These are phyloP conservation scores for Trichophyton mentagrophytes DNA, from an alignment of 2,329 filamentous ascomycete genomes.

Conservation along the genomic window DNA sequence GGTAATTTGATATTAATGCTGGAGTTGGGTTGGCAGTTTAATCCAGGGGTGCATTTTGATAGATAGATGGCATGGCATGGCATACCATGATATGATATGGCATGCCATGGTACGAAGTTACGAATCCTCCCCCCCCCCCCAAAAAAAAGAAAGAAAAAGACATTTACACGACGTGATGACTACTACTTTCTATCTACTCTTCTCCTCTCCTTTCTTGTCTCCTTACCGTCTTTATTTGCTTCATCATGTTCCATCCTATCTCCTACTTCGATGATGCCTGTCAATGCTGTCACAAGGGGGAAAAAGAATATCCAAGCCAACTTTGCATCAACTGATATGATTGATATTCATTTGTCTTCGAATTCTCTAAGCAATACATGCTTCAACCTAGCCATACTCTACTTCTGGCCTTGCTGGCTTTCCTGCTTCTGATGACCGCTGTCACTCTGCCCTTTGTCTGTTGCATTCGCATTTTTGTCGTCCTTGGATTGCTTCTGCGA, in stretches of 20 bases:
- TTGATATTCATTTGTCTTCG: too few species aligned
- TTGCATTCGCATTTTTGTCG: conserved; percentile 1
- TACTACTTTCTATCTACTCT: not conserved
- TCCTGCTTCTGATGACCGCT: not conserved
- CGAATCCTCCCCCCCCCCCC: not conserved
- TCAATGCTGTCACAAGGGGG: not conserved
- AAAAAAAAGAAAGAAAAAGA: not conserved
- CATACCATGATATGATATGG: not conserved
- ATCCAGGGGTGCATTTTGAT: not conserved
- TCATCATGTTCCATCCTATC: not conserved
- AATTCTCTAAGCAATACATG: not conserved
- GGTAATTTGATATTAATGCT: not conserved
- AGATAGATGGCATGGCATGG: not conserved
- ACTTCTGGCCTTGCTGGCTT: not conserved
- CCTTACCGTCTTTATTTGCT: not conserved
- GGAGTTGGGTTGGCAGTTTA: not conserved
- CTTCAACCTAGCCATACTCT: not conserved
- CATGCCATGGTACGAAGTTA: conserved; percentile 1
- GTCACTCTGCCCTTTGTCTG: too few species aligned
- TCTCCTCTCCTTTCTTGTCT: not conserved
- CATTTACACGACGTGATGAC: not conserved
- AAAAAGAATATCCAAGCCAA: too few species aligned
- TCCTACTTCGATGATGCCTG: not conserved
- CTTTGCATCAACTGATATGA: too few species aligned
- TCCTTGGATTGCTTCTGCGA: conserved; percentile 1